Evolutionary conservation across 1,284 basidiomycete species (phyloP).

Genomic region (Jaminaea rosea): DNA sequence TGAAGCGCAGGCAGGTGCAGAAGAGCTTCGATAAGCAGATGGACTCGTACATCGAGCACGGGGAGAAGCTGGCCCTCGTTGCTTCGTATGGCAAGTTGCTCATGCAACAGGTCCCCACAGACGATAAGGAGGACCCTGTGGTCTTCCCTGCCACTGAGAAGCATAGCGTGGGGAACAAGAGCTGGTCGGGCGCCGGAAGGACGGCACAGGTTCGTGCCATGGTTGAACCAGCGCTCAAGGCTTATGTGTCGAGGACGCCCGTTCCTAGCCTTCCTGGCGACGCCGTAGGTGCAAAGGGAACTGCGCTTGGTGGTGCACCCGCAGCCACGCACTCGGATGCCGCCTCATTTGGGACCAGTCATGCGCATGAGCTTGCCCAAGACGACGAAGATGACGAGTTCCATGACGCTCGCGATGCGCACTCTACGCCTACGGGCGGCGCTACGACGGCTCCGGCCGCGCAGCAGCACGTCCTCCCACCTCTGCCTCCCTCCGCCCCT

Average conservation of each 20-base stretch:
- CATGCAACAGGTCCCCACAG: slow-evolving; percentile 16
- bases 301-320: background rate
- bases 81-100: slow-evolving; percentile 37
- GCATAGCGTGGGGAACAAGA: slow-evolving; percentile 13
- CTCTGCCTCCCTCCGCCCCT: too few species aligned
- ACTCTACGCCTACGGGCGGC: too few species aligned
- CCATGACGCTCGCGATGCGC: too few species aligned
- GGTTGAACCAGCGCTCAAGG: slow-evolving; percentile 20
- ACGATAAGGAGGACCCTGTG: slow-evolving; percentile 23
- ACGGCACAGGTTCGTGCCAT: slow-evolving; percentile 31
- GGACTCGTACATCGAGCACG: slow-evolving; percentile 37
- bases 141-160: slow-evolving; percentile 8
- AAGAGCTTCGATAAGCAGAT: slow-evolving; percentile 14
- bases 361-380: slow-evolving; percentile 21
- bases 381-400: slow-evolving; percentile 21
- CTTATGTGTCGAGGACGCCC: slow-evolving; percentile 5
- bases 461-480: too few species aligned
- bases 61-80: slow-evolving; percentile 33
- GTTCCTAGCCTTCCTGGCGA: background rate
- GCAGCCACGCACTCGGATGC: background rate
- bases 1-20: slow-evolving; percentile 17
- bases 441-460: too few species aligned
- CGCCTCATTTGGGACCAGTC: background rate
- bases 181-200: slow-evolving; percentile 24
- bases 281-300: background rate